Percentiles rank a stretch among this genome's conserved stretches.
These are phyloP conservation scores for Penicillium sp. DNA, from an alignment of 2,329 filamentous ascomycete genomes.

Conservation along the genomic window DNA sequence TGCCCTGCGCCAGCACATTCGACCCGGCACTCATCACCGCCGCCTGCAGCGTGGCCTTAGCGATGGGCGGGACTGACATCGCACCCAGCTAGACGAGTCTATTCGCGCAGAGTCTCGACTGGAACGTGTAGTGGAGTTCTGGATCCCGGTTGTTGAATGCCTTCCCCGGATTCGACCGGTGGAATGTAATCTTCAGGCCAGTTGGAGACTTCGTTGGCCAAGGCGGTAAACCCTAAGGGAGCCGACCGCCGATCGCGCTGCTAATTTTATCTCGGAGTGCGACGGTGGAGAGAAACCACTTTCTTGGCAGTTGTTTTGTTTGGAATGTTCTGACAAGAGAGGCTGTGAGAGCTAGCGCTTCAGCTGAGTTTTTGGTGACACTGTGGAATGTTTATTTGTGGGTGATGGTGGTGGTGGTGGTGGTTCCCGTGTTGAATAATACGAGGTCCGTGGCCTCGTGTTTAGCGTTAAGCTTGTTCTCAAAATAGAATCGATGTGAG, in stretches of 20 bases:
- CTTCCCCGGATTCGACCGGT: neutral
- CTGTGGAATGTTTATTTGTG: too few relatives aligned
- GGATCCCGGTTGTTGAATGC: too few relatives aligned
- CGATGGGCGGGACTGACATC: conserved; percentile 51
- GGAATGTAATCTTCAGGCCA: too few relatives aligned
- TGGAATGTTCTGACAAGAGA: neutral
- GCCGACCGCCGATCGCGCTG: too few relatives aligned
- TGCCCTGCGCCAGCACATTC: conserved; percentile 60
- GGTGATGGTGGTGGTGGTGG: too few relatives aligned
- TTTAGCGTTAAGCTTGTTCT: neutral
- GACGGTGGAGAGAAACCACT: too few relatives aligned
- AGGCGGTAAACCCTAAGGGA: too few relatives aligned
- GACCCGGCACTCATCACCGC: conserved; percentile 57
- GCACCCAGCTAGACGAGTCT: neutral
- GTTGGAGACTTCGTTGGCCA: too few relatives aligned
- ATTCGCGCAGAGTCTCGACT: too few relatives aligned
- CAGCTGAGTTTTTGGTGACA: too few relatives aligned
- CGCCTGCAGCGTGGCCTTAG: conserved; percentile 59
- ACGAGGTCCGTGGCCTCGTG: neutral
- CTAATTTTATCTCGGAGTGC: too few relatives aligned
- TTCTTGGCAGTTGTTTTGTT: too few relatives aligned
- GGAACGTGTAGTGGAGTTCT: neutral
- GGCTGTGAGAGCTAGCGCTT: neutral
- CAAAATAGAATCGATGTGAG: neutral
- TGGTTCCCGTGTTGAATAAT: neutral